phyloP scores from a whole-genome alignment of 257 asterid genomes.

The Asclepias syriaca region DNA sequence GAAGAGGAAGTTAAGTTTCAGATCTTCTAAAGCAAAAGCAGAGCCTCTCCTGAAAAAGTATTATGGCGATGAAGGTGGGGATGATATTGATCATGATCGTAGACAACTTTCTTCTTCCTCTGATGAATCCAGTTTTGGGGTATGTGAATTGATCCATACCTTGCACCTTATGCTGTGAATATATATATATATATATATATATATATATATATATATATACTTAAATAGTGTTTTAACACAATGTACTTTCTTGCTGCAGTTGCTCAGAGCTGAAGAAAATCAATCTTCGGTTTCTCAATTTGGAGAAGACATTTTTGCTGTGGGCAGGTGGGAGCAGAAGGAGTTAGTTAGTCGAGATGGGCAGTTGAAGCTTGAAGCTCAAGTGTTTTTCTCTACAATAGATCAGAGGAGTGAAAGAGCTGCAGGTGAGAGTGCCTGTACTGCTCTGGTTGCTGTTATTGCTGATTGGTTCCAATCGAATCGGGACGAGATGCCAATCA shows the following conservation, averaged over 20 bases:
- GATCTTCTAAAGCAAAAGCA: conserved; percentile 58
- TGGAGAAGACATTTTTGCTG: conserved; percentile 68
- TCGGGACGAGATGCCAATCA: conserved; percentile 54
- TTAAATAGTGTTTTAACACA: not conserved
- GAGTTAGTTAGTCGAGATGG: conserved; percentile 77
- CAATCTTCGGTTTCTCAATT: conserved; percentile 36
- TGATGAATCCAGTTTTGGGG: conserved; percentile 55
- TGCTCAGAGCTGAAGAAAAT: conserved; percentile 30
- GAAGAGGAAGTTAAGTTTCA: conserved; percentile 67
- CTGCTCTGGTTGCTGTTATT: conserved; percentile 78
- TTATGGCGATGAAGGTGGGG: conserved; percentile 87
- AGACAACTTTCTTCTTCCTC: conserved; percentile 70
- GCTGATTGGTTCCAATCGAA: conserved; percentile 73
- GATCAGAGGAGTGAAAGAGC: conserved; percentile 86
- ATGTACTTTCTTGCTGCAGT: conserved; percentile 19
- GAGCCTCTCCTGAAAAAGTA: conserved; percentile 65
- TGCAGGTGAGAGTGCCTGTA: conserved; percentile 85
- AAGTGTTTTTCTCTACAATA: conserved; percentile 76
- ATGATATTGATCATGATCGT: conserved; percentile 89
- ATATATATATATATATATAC: too few relatives aligned
- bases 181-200: too few relatives aligned
- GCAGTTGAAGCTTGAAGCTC: conserved; percentile 54
- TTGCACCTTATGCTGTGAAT: not conserved
- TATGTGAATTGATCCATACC: conserved; percentile 15
- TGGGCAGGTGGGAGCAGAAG: conserved; percentile 72